Percentiles rank a stretch among this genome's conserved stretches.
Evolutionary conservation across 345 rosid species (phyloP).

Genomic region (Durio zibethinus): DNA sequence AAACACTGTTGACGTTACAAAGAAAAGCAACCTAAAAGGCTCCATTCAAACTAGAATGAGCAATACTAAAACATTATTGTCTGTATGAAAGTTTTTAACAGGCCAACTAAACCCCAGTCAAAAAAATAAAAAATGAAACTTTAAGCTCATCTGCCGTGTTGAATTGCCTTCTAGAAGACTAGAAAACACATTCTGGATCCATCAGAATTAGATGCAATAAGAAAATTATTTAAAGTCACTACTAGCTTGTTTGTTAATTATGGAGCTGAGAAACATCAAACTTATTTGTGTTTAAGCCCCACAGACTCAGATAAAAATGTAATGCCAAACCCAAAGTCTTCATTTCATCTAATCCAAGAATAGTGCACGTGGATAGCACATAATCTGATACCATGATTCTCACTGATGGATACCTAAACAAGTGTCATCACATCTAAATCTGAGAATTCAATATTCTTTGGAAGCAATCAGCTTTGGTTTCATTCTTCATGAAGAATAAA

Average conservation of each 20-base stretch:
- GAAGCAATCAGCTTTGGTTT: not conserved
- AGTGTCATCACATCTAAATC: not conserved
- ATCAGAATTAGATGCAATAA: not conserved
- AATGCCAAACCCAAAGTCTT: not conserved
- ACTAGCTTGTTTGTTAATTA: not conserved
- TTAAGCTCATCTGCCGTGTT: not conserved
- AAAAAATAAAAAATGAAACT: not conserved
- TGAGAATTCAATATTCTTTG: not conserved
- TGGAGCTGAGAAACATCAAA: not conserved
- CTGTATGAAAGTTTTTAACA: not conserved
- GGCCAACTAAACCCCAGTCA: not conserved
- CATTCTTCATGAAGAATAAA: not conserved
- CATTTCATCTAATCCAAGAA: not conserved
- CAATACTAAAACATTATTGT: not conserved
- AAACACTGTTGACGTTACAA: not conserved
- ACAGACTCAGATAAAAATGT: not conserved
- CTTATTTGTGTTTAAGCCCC: not conserved
- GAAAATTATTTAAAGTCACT: not conserved
- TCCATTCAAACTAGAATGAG: not conserved
- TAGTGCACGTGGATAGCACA: not conserved
- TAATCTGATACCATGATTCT: not conserved
- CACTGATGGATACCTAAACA: not conserved
- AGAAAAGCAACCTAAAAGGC: not conserved
- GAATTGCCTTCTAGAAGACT: not conserved
- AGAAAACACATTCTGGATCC: not conserved